Evolutionary conservation across 2,329 filamentous ascomycete genomes (phyloP).

Genomic region (Diplodia sapinea): DNA sequence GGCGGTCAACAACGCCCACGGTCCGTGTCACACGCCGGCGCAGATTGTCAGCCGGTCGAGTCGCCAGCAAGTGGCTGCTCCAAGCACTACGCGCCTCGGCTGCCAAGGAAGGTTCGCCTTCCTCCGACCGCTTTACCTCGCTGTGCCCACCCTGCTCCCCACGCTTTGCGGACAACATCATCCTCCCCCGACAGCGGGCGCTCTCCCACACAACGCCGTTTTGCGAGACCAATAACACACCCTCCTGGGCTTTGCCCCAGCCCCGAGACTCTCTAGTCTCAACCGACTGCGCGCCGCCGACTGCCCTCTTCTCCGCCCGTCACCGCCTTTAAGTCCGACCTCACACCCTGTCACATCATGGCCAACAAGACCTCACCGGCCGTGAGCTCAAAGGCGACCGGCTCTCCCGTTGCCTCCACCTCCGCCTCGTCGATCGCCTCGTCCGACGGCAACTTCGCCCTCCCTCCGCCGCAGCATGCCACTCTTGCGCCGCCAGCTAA

Average conservation of each 20-base stretch:
- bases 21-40: slow-evolving; percentile 22
- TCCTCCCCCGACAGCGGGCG: slow-evolving; percentile 26
- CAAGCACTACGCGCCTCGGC: slow-evolving; percentile 29
- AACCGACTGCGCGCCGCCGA: slow-evolving; percentile 29
- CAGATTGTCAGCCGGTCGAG: slow-evolving; percentile 19
- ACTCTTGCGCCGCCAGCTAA: slow-evolving; percentile 35
- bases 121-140: slow-evolving; percentile 18
- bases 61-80: slow-evolving; percentile 22
- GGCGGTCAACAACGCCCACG: slow-evolving; percentile 8
- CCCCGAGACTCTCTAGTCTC: slow-evolving; percentile 41
- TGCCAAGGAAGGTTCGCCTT: slow-evolving; percentile 25
- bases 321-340: slow-evolving; percentile 37
- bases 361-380: slow-evolving; percentile 42
- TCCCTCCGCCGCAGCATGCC: slow-evolving; percentile 39
- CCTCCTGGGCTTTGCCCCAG: slow-evolving; percentile 46
- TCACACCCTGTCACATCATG: slow-evolving; percentile 36
- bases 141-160: slow-evolving; percentile 19
- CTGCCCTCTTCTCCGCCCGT: slow-evolving; percentile 42
- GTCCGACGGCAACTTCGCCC: slow-evolving; percentile 42
- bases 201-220: slow-evolving; percentile 36
- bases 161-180: slow-evolving; percentile 4
- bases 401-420: slow-evolving; percentile 43
- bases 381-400: slow-evolving; percentile 39
- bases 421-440: slow-evolving; percentile 49
- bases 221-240: slow-evolving; percentile 46